Base-by-base conservation (phyloP, 116 monocot species). In the Iris pallida region DNA sequence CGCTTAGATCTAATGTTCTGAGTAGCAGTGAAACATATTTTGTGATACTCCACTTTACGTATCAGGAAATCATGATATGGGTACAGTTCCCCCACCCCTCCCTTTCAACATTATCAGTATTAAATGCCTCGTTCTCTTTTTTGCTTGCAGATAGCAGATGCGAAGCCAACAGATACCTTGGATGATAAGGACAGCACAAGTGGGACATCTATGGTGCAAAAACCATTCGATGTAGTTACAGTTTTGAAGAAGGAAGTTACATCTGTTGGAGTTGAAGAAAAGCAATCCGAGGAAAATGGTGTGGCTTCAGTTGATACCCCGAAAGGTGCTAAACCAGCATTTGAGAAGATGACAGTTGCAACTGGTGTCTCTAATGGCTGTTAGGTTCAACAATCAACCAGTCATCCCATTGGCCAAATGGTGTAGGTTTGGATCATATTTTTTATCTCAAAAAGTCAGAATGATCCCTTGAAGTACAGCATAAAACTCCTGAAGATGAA, bases 301-400 rank as follows among this genome's bases (percentile, higher is more conserved):
- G 12, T 68, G 4, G 42, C 63, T 48, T 42, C 76, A 62, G 75
- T 51, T 58, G 84, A 76, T 53, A 60, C 16, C 16, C 51, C 54
- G 1, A 77, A 86, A 53, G 65, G 49, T 17, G 58, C 80, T 30
- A 76, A 71, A 57, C 47, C 64, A 20, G 74, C 71, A 17, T 44
- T 59, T 8, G 87, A 80, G 64, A 85, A 78, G 66, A 52, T 48
- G 18, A 53, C 20, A 8, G 46, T 59, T 9, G 53, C 77, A 20
- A 86, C 77, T 70, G 80, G 73, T 68, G 76, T 81, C 60, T 70
- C 80, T 11, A 83, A 71, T 57, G 68, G 63, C 10, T 85, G 75
- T 69, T 86, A 76, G 65, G 19, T 43, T 59, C 30, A 30, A 30
- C 30, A 30, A 30, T 30, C 30, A 3, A 30, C 2, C 30, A 30